These are phyloP conservation scores for Salvia splendens DNA, from an alignment of 257 asterid species.

Conservation along the genomic window DNA sequence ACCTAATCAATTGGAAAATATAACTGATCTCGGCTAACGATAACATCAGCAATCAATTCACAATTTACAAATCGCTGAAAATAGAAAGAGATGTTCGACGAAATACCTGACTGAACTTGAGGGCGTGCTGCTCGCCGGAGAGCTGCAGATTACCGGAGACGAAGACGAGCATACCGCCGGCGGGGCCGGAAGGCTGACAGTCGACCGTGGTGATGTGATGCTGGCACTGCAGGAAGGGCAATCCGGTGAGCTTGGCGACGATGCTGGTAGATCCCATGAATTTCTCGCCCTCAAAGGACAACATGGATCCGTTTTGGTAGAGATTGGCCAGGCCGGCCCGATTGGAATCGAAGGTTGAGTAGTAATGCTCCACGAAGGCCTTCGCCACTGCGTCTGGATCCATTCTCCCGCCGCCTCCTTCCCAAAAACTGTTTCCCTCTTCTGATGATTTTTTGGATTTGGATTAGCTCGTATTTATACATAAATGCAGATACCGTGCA, in stretches of 20 bases:
- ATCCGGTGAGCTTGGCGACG: constrained; percentile 51
- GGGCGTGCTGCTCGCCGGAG: constrained; percentile 62
- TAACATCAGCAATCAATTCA: constrained; percentile 4
- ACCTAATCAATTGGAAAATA: constrained; percentile 23
- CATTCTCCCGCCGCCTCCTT: constrained; percentile 40
- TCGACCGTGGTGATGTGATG: constrained; percentile 55
- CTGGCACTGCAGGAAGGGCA: constrained; percentile 67
- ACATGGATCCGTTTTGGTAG: constrained; percentile 59
- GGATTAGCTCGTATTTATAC: too few species aligned
- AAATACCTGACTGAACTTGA: constrained; percentile 64
- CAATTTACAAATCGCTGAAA: not conserved
- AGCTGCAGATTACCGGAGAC: constrained; percentile 62
- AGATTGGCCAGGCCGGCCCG: constrained; percentile 57
- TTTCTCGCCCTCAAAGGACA: constrained; percentile 65
- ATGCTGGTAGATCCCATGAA: constrained; percentile 52
- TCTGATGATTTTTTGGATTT: not conserved
- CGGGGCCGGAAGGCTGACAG: constrained; percentile 67
- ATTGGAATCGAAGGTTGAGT: constrained; percentile 56
- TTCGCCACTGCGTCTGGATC: constrained; percentile 64
- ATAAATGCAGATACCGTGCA: too few species aligned
- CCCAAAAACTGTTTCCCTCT: too few species aligned
- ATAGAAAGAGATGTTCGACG: not conserved
- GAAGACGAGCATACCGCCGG: constrained; percentile 58
- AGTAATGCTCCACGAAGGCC: constrained; percentile 69
- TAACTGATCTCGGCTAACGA: too few species aligned